These are phyloP conservation scores for Trametes cinnabarina DNA, from an alignment of 768 basidiomycete species.

Conservation along the genomic window DNA sequence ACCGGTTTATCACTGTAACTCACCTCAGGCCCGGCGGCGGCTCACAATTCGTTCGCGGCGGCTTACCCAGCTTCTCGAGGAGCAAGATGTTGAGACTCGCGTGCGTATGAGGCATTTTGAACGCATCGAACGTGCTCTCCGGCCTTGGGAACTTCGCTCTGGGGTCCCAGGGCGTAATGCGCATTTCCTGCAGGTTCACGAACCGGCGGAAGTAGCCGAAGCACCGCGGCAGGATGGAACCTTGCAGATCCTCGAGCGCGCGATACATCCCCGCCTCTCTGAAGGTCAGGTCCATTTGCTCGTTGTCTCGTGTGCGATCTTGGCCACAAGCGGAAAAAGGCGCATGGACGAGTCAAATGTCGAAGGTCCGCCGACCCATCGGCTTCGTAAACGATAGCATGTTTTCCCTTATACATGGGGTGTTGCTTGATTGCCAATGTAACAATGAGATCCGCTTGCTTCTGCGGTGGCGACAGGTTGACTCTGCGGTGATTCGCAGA, in stretches of 20 bases:
- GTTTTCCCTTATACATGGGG: too few species aligned
- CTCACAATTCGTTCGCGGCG: too few species aligned
- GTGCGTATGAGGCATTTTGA: neutral
- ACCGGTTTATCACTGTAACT: too few species aligned
- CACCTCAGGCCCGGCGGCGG: too few species aligned
- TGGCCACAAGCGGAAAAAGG: neutral
- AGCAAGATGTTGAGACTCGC: neutral
- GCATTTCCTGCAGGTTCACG: neutral
- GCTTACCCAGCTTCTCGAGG: neutral
- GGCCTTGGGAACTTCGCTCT: neutral
- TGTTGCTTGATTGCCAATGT: too few species aligned
- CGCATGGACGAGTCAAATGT: neutral
- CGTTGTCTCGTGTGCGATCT: neutral
- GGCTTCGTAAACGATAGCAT: constrained; percentile 30
- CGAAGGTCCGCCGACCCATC: neutral
- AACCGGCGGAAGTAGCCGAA: neutral
- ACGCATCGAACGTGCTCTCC: neutral
- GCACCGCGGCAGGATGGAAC: neutral
- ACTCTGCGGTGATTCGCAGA: too few species aligned
- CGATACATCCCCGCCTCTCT: neutral
- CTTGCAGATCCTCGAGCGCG: neutral
- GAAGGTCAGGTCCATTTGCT: neutral
- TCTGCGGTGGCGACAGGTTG: too few species aligned
- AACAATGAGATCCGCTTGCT: too few species aligned
- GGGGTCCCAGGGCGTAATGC: neutral